Conservation (phyloP, 2,329 filamentous ascomycete genomes). For the Emydomyces testavorans region DNA sequence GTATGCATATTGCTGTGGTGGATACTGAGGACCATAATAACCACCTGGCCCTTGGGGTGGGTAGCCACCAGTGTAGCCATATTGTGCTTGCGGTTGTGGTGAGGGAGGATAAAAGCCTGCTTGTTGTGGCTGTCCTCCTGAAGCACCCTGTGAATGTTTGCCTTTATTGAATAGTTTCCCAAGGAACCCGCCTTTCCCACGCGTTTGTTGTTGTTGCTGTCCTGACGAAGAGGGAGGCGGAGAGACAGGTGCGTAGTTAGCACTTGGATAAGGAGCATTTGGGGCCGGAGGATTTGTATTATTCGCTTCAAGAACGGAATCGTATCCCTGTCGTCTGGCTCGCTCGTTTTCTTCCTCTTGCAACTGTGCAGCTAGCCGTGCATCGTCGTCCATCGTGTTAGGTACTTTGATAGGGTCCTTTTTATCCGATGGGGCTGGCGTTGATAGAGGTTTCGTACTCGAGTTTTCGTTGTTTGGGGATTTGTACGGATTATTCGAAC, state of each 20-base stretch:
- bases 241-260: neutral
- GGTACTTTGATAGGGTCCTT: neutral
- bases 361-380: constrained; percentile 59
- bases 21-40: neutral
- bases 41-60: neutral
- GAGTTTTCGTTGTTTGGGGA: constrained; percentile 8
- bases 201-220: constrained; percentile 1
- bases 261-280: neutral
- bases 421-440: neutral
- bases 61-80: neutral
- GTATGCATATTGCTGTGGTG: neutral
- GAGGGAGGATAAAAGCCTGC: neutral
- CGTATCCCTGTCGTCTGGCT: constrained; percentile 25
- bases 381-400: constrained; percentile 49
- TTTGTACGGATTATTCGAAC: constrained; percentile 64
- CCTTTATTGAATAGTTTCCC: constrained; percentile 4
- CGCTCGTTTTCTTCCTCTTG: constrained; percentile 74
- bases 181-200: constrained; percentile 4
- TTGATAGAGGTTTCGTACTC: neutral
- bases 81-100: neutral
- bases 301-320: constrained; percentile 2
- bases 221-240: neutral
- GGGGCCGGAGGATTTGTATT: neutral
- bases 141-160: no score
- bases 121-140: neutral